phyloP scores from a whole-genome alignment of 2,329 filamentous ascomycete species.

The Chrysosporium keratinophilum region DNA sequence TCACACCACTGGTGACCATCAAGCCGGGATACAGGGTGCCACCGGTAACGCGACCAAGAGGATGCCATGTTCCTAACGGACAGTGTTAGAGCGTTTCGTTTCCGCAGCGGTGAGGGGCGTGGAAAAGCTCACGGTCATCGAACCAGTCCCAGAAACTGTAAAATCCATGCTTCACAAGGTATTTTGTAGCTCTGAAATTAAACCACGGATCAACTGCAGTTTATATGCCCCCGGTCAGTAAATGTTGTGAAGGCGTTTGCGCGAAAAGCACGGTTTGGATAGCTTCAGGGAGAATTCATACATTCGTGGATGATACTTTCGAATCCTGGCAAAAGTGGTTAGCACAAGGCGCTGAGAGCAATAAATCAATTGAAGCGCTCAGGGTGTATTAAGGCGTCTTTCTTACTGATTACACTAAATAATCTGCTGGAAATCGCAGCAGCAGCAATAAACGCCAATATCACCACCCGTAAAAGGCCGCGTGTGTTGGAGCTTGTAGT shows the following conservation, averaged over 20 bases:
- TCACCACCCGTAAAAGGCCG: constrained; percentile 76
- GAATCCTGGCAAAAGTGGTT: constrained; percentile 52
- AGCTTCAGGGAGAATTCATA: constrained; percentile 42
- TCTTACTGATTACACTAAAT: constrained; percentile 93
- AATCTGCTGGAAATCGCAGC: constrained; percentile 86
- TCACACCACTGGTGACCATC: constrained; percentile 96
- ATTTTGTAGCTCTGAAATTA: constrained; percentile 97
- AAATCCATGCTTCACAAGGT: constrained; percentile 92
- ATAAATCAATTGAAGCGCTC: neutral
- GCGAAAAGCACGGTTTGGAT: constrained; percentile 6
- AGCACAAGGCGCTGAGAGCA: neutral
- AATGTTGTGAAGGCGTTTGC: neutral
- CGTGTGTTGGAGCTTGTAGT: constrained; percentile 71
- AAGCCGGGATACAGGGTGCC: constrained; percentile 97
- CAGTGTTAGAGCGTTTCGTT: neutral
- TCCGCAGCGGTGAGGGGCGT: neutral
- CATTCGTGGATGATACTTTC: constrained; percentile 99
- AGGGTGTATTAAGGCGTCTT: constrained; percentile 4
- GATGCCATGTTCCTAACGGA: constrained; percentile 78
- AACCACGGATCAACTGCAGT: constrained; percentile 93
- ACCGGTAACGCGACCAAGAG: constrained; percentile 92
- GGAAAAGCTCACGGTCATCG: constrained; percentile 65
- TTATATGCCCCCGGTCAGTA: constrained; percentile 4
- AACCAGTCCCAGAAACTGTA: constrained; percentile 99
- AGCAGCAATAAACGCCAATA: constrained; percentile 80